These are phyloP conservation scores for Zopfochytrium polystomum DNA, from an alignment of 371 early-diverging fungal species.

Conservation along the genomic window DNA sequence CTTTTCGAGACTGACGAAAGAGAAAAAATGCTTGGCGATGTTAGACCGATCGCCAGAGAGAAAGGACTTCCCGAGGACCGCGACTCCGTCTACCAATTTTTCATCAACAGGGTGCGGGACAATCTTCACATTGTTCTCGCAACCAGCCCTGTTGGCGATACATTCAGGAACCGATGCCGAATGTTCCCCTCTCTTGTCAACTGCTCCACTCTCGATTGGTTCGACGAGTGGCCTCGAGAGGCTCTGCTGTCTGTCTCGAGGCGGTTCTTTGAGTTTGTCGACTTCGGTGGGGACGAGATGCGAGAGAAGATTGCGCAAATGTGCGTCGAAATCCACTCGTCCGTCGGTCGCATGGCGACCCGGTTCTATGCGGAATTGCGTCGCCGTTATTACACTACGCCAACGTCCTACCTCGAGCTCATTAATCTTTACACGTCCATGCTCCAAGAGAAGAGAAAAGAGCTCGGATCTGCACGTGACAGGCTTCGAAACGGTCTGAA, in stretches of 20 bases:
- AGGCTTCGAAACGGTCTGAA: slow-evolving; percentile 39
- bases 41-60: slow-evolving; percentile 39
- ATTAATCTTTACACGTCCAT: slow-evolving; percentile 45
- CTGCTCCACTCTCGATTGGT: slow-evolving; percentile 52
- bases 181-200: slow-evolving; percentile 52
- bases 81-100: slow-evolving; percentile 47
- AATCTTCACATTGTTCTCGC: slow-evolving; percentile 51
- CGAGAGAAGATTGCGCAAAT: slow-evolving; percentile 41
- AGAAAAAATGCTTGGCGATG: slow-evolving; percentile 45
- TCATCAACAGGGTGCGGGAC: slow-evolving; percentile 48
- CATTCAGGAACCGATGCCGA: slow-evolving; percentile 45
- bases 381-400: slow-evolving; percentile 46
- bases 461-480: slow-evolving; percentile 39
- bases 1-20: slow-evolving; percentile 48
- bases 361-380: slow-evolving; percentile 38
- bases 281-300: slow-evolving; percentile 40
- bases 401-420: slow-evolving; percentile 47
- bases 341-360: slow-evolving; percentile 37
- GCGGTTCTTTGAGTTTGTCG: slow-evolving; percentile 44
- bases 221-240: slow-evolving; percentile 50
- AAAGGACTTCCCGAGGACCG: slow-evolving; percentile 46
- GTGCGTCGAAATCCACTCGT: slow-evolving; percentile 47
- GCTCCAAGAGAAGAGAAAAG: slow-evolving; percentile 45
- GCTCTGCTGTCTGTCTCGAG: slow-evolving; percentile 45
- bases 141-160: slow-evolving; percentile 50